Conservation (phyloP, 306 rosid species). For the Phaseolus lunatus region DNA sequence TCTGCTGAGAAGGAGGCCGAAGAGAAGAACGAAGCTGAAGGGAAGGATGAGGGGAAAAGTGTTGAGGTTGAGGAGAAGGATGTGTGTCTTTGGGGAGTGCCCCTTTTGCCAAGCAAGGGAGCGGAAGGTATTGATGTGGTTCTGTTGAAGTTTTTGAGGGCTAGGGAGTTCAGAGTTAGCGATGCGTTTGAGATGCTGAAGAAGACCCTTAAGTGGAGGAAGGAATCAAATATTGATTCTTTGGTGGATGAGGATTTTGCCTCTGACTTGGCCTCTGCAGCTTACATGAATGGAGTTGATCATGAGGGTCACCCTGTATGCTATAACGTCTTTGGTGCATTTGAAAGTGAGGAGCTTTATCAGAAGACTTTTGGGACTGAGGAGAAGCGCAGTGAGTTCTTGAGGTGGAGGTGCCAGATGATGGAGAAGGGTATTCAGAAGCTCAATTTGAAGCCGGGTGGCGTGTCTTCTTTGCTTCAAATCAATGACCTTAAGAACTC, state of each 20-base stretch:
- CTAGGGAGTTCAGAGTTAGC: slow-evolving; percentile 58
- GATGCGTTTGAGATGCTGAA: slow-evolving; percentile 62
- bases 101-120: slow-evolving; percentile 54
- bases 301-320: slow-evolving; percentile 60
- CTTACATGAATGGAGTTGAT: slow-evolving; percentile 53
- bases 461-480: slow-evolving; percentile 61
- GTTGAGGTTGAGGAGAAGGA: slow-evolving; percentile 24
- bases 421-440: slow-evolving; percentile 64
- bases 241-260: slow-evolving; percentile 49
- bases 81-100: slow-evolving; percentile 56
- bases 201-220: slow-evolving; percentile 64
- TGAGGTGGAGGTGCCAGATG: slow-evolving; percentile 64
- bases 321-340: slow-evolving; percentile 57
- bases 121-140: slow-evolving; percentile 50
- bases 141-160: slow-evolving; percentile 58
- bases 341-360: slow-evolving; percentile 53
- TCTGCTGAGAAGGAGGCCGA: background rate
- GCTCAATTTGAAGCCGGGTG: slow-evolving; percentile 57
- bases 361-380: slow-evolving; percentile 50
- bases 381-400: slow-evolving; percentile 48
- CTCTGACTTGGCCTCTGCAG: slow-evolving; percentile 42
- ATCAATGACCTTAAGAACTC: slow-evolving; percentile 56
- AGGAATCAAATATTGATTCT: slow-evolving; percentile 53
- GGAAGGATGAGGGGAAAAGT: slow-evolving; percentile 39
- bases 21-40: background rate